Evolutionary conservation across 306 rosid species (phyloP).

Genomic region (Canavalia ensiformis): DNA sequence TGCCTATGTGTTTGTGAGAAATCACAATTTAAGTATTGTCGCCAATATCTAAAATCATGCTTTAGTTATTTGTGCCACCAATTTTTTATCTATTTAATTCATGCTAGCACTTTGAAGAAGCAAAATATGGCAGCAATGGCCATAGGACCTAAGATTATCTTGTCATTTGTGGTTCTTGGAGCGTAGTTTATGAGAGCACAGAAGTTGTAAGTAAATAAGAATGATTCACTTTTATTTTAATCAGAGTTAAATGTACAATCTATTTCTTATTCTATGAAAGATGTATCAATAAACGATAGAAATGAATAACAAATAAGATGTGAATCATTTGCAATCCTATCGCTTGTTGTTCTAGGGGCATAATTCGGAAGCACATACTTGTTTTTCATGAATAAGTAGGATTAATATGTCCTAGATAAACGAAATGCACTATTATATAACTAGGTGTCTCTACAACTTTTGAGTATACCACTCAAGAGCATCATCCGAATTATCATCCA

Average conservation of each 20-base stretch:
- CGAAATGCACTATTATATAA: not conserved
- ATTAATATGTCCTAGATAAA: not conserved
- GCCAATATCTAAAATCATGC: too few species aligned
- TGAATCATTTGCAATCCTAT: not conserved
- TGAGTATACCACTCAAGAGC: not conserved
- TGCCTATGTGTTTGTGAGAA: too few species aligned
- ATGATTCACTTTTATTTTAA: not conserved
- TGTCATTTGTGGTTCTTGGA: too few species aligned
- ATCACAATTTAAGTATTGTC: too few species aligned
- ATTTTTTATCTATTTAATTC: too few species aligned
- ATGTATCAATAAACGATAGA: not conserved
- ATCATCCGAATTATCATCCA: not conserved
- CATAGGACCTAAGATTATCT: too few species aligned
- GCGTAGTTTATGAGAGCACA: too few species aligned
- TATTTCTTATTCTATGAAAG: conserved; percentile 10
- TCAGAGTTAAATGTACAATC: conserved; percentile 17
- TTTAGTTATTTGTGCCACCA: too few species aligned
- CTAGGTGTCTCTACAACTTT: not conserved
- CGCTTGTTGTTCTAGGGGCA: not conserved
- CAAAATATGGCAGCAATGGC: too few species aligned
- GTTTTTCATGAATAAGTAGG: conserved; percentile 5
- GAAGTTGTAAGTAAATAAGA: not conserved
- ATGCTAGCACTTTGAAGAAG: too few species aligned
- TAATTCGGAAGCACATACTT: not conserved
- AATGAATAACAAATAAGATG: not conserved